These are phyloP conservation scores for Moesziomyces sp. DNA, from an alignment of 1,284 basidiomycete species.

Conservation along the genomic window DNA sequence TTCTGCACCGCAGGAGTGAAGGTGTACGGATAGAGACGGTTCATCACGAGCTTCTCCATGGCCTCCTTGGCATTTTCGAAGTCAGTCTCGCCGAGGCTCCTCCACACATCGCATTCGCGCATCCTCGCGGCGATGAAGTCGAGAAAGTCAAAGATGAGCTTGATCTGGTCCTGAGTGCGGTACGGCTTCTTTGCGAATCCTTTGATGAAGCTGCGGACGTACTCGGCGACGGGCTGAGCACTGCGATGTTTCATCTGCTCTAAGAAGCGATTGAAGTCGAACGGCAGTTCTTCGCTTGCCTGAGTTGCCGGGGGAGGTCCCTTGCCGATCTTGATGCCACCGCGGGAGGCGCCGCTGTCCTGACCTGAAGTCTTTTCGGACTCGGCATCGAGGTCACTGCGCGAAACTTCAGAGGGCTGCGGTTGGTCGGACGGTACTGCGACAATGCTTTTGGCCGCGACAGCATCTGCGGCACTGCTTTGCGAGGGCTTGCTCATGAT, in stretches of 20 bases:
- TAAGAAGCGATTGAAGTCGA: conserved; percentile 67
- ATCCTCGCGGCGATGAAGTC: conserved; percentile 65
- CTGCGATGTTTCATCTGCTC: conserved; percentile 67
- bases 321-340: conserved; percentile 54
- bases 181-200: conserved; percentile 67
- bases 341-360: conserved; percentile 6
- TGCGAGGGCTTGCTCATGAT: not conserved
- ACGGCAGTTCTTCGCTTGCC: conserved; percentile 59
- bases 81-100: conserved; percentile 74
- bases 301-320: conserved; percentile 53
- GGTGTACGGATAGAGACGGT: conserved; percentile 78
- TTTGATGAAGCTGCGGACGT: conserved; percentile 66
- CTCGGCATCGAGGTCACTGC: conserved; percentile 2
- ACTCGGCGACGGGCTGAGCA: conserved; percentile 65
- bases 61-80: conserved; percentile 98
- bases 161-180: conserved; percentile 63
- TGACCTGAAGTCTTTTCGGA: not conserved
- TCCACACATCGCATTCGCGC: conserved; percentile 61
- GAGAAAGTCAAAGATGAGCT: conserved; percentile 68
- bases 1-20: conserved; percentile 64
- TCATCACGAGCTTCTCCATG: conserved; percentile 99
- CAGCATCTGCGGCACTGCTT: not conserved
- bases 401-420: not conserved
- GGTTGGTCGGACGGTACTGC: not conserved
- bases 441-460: conserved; percentile 1